Conservation (phyloP, 2,329 filamentous ascomycete species). For the Cladobotryum protrusum region DNA sequence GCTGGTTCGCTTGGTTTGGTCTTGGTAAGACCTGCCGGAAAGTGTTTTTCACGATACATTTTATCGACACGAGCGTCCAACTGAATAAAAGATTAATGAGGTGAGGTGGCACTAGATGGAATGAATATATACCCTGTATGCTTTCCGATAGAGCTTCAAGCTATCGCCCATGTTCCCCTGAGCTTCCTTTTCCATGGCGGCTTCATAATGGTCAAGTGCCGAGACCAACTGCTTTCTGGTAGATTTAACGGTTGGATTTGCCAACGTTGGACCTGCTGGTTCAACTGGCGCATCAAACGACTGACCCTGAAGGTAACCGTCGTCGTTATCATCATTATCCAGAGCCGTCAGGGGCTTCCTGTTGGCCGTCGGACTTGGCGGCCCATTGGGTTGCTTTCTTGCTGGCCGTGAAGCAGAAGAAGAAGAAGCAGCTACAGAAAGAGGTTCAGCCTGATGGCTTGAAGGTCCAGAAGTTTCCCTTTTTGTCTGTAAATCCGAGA, state of each 20-base stretch:
- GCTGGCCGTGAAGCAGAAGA: neutral
- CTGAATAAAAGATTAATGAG: slow-evolving; percentile 36
- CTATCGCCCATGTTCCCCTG: slow-evolving; percentile 86
- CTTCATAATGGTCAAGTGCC: slow-evolving; percentile 88
- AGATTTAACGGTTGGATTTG: slow-evolving; percentile 7
- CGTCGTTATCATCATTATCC: slow-evolving; percentile 9
- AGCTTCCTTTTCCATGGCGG: slow-evolving; percentile 80
- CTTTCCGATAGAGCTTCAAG: slow-evolving; percentile 78
- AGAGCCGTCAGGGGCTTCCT: neutral
- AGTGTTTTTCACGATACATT: slow-evolving; percentile 86
- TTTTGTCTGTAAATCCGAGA: slow-evolving; percentile 62
- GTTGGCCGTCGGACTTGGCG: neutral
- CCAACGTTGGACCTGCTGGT: slow-evolving; percentile 13
- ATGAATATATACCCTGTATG: slow-evolving; percentile 60
- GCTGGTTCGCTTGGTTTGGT: slow-evolving; percentile 22
- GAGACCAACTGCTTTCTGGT: slow-evolving; percentile 37
- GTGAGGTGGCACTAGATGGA: no score
- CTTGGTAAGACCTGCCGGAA: slow-evolving; percentile 53
- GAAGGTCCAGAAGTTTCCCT: slow-evolving; percentile 1
- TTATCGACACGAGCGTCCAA: slow-evolving; percentile 81
- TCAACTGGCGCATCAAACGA: slow-evolving; percentile 14
- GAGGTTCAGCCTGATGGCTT: slow-evolving; percentile 1
- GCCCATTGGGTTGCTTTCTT: neutral
- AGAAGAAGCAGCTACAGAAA: neutral
- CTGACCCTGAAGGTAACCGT: slow-evolving; percentile 10